Base-by-base conservation (phyloP, 352 stramenopile genomes). In the Aphanomyces invadans region DNA sequence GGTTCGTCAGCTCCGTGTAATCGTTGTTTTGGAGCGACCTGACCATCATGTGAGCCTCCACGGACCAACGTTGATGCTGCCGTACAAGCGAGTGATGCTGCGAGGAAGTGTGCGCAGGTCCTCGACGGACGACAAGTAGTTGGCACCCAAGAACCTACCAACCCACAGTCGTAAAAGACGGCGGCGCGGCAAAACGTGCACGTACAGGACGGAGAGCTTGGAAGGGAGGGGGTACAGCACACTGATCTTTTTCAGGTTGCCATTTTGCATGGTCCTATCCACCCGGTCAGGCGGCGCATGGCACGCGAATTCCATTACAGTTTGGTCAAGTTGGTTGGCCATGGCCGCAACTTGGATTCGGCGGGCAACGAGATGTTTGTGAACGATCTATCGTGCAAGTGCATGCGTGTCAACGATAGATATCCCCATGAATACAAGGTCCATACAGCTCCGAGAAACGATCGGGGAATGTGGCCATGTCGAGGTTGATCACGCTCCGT, bases 21-120 rank as follows among this genome's bases (percentile, higher is more conserved):
- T 57, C 12, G 49, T 57, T 57, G 49, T 38, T 32, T 38, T 57
- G 21, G 21, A 57, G n/a, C 21, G 49, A 57, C 19, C 49, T 57
- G 36, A 38, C 4, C 0, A 15, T 33, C 19, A 9, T 9, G 7
- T 52, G 44, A n/a, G n/a, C n/a, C n/a, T n/a, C n/a, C n/a, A n/a
- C n/a, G n/a, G n/a, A n/a, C n/a, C n/a, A n/a, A n/a, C n/a, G n/a
- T n/a, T n/a, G n/a, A n/a, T 38, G 23, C n/a, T n/a, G n/a, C n/a
- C 4, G 19, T 57, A 57, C 49, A 57, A n/a, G 12, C n/a, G 15
- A 15, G 17, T 17, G 25, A 57, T 10, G 1, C 9, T 23, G 21
- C 5, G 49, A n/a, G 49, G 49, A 1, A 57, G 49, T 32, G 49
- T n/a, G n/a, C 25, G 7, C 0, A 57, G 49, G 29, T 57, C 17